These are phyloP conservation scores for Geranium brycei DNA, from an alignment of 345 rosid genomes.

Conservation along the genomic window DNA sequence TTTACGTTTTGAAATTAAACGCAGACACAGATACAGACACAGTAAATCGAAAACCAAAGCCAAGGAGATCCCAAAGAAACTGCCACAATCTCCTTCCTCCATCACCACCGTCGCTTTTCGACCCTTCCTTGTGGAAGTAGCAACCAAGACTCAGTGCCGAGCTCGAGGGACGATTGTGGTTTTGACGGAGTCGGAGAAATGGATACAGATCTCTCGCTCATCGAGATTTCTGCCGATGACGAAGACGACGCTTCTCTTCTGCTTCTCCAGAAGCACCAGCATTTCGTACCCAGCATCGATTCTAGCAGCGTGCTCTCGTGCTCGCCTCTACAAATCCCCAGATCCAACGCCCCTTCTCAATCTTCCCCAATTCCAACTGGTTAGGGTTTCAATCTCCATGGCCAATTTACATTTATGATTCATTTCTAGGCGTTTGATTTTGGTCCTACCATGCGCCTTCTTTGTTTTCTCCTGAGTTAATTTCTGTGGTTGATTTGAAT, in stretches of 20 bases:
- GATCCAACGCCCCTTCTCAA: constrained; percentile 23
- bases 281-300: constrained; percentile 12
- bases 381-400: constrained; percentile 15
- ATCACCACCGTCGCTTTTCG: neutral
- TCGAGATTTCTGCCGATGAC: constrained; percentile 62
- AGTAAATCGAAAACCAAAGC: neutral
- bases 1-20: neutral
- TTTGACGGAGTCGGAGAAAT: constrained; percentile 15
- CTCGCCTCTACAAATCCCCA: constrained; percentile 55
- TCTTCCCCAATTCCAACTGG: constrained; percentile 21
- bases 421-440: neutral
- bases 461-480: neutral
- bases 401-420: neutral
- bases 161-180: neutral
- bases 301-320: constrained; percentile 31
- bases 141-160: neutral
- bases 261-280: constrained; percentile 18
- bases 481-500: neutral
- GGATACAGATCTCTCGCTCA: constrained; percentile 47
- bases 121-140: no score
- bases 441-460: neutral
- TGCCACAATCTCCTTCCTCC: neutral
- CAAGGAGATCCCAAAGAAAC: neutral
- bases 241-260: constrained; percentile 58
- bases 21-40: neutral